phyloP scores from a whole-genome alignment of 108 stramenopile species.

The Fragilaria crotonensis region DNA sequence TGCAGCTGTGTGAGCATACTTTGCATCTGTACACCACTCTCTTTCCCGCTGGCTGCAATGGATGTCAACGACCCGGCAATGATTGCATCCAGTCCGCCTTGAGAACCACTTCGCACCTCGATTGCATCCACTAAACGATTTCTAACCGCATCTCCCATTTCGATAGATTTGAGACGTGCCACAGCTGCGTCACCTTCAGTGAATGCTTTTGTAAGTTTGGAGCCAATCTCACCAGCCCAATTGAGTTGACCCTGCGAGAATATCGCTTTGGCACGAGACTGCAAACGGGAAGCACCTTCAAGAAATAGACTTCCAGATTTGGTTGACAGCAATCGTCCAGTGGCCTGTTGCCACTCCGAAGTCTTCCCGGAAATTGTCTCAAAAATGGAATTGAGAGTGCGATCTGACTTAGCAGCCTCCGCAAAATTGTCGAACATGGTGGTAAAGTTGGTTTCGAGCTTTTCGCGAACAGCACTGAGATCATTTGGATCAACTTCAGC shows the following conservation, averaged over 20 bases:
- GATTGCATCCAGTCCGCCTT: constrained; percentile 85
- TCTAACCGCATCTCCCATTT: constrained; percentile 76
- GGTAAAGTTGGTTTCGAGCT: constrained; percentile 47
- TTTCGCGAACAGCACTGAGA: constrained; percentile 14
- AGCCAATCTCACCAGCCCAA: constrained; percentile 54
- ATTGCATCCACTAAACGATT: constrained; percentile 69
- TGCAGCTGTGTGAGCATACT: constrained; percentile 51
- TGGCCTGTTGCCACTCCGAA: constrained; percentile 73
- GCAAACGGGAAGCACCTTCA: constrained; percentile 73
- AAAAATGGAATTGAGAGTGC: constrained; percentile 46
- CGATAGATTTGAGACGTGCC: constrained; percentile 76
- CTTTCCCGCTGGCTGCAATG: constrained; percentile 23
- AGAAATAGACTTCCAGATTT: constrained; percentile 70
- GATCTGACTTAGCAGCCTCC: constrained; percentile 65
- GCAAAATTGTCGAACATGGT: constrained; percentile 62
- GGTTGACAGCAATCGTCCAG: constrained; percentile 67
- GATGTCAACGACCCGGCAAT: constrained; percentile 74
- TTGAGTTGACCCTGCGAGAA: constrained; percentile 49
- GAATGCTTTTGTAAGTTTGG: constrained; percentile 68
- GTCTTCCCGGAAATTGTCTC: constrained; percentile 67
- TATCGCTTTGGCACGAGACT: constrained; percentile 53
- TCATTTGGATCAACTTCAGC: not conserved
- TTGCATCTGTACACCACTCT: constrained; percentile 38
- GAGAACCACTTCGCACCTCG: constrained; percentile 72
- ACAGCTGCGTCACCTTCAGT: constrained; percentile 87